Conservation (phyloP, 2,329 filamentous ascomycete genomes). For the Zasmidium cellare region DNA sequence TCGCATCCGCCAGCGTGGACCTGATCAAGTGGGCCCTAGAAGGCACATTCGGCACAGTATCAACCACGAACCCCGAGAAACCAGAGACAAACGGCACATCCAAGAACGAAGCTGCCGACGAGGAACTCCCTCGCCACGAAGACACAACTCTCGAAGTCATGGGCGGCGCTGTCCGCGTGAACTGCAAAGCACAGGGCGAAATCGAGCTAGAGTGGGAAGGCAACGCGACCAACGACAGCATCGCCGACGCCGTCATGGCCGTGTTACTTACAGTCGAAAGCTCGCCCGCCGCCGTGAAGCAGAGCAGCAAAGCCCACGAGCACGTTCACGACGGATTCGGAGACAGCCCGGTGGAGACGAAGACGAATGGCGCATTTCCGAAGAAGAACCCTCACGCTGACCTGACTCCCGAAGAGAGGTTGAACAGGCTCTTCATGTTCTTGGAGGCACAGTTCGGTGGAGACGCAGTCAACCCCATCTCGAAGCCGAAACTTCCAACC, state of each 20-base stretch:
- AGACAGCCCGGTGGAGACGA: constrained; percentile 11
- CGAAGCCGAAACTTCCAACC: constrained; percentile 57
- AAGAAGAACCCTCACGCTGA: constrained; percentile 70
- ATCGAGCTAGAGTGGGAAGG: constrained; percentile 96
- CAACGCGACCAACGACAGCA: constrained; percentile 95
- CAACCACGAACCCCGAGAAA: constrained; percentile 34
- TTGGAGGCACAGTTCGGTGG: constrained; percentile 93
- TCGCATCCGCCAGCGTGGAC: constrained; percentile 85
- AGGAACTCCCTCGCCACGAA: constrained; percentile 58
- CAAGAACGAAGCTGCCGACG: constrained; percentile 60
- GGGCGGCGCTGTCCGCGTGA: constrained; percentile 83
- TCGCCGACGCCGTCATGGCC: constrained; percentile 95
- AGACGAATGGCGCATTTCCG: constrained; percentile 5
- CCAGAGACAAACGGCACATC: constrained; percentile 20
- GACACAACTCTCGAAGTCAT: constrained; percentile 68
- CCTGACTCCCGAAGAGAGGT: constrained; percentile 70
- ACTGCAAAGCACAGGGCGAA: constrained; percentile 60
- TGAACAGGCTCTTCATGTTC: constrained; percentile 88
- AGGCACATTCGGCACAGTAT: constrained; percentile 84
- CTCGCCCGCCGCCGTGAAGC: constrained; percentile 90
- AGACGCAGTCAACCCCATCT: constrained; percentile 77
- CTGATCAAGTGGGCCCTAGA: constrained; percentile 92
- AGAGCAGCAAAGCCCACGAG: constrained; percentile 58
- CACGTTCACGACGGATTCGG: constrained; percentile 32
- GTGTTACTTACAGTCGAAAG: constrained; percentile 90